Evolutionary conservation across 345 rosid species (phyloP), one percentile per base, ranked within the genome.

Genomic region (Lepidium aucheri): DNA sequence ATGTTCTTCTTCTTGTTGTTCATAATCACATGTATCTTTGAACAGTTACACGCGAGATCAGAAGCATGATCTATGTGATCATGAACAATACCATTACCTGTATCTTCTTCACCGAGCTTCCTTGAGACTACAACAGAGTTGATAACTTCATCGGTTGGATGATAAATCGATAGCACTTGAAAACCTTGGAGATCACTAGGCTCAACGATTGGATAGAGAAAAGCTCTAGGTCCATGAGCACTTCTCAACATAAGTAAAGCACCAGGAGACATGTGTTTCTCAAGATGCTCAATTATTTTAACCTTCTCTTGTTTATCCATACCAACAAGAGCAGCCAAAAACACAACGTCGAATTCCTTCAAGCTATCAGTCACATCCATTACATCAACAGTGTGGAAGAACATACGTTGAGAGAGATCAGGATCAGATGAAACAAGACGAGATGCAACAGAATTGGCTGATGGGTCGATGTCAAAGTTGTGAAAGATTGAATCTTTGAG

Each of bases 251-350:
- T 81, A 38, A 89, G 60, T 6, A 86, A 11, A 16, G 91, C 83
- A 9, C 82, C 91, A 7, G 87, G 85, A 60, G 84, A 80, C 98
- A 92, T 92, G 51, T 82, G 63, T 79, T 82, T 89, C 10, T 76
- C 80, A 80, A 89, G 68, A 76, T 92, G 97, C 12, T 79, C 87
- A 11, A 86, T 66, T 44, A 87, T 82, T 65, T 69, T 70, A 30
- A 79, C 16, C 65, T 92, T 90, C 34, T 76, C 90, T 4, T 84
- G 73, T 83, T 81, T 88, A 69, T 81, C 87, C 95, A 89, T 85
- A 26, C 98, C 98, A 4, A 92, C 98, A 16, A 92, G 79, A 54
- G 98, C 96, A 3, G 98, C 98, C 74, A 92, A 78, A 79, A 89
- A 92, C 50, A 92, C 87, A 9, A 92, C 97, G n/a, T 92, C 97